Conservation (phyloP, 2,329 filamentous ascomycete species). For the Plectosphaerella cucumerina region DNA sequence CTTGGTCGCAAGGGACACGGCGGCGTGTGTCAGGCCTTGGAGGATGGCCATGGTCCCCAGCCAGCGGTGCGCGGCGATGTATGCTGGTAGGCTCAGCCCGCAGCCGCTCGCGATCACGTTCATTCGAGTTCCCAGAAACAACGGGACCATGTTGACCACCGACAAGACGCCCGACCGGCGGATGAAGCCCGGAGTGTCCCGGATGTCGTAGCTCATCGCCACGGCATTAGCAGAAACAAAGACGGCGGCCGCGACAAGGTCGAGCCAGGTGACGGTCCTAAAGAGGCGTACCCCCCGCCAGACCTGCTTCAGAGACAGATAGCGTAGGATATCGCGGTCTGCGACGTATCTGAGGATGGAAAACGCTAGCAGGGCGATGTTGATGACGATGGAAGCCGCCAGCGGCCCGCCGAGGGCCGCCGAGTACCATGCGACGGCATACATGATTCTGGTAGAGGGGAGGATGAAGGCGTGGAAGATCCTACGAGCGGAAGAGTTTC, state of each 20-base stretch:
- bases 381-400: too few relatives aligned
- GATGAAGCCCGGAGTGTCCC: too few relatives aligned
- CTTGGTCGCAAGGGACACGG: too few relatives aligned
- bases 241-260: not conserved
- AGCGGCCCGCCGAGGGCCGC: too few relatives aligned
- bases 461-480: not conserved
- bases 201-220: too few relatives aligned
- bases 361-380: too few relatives aligned
- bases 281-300: not conserved
- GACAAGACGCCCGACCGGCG: too few relatives aligned
- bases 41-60: not conserved
- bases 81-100: not conserved
- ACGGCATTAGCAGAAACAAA: not conserved
- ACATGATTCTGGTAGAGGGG: not conserved
- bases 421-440: too few relatives aligned
- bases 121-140: not conserved
- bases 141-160: not conserved
- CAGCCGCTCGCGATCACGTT: not conserved
- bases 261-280: not conserved
- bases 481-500: not conserved
- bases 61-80: not conserved
- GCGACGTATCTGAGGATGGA: too few relatives aligned
- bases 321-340: too few relatives aligned
- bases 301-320: too few relatives aligned
- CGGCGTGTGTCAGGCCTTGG: not conserved